Percentiles rank a stretch among this genome's conserved stretches.
These are phyloP conservation scores for Kondoa subrosea DNA, from an alignment of 768 basidiomycete genomes.

Conservation along the genomic window DNA sequence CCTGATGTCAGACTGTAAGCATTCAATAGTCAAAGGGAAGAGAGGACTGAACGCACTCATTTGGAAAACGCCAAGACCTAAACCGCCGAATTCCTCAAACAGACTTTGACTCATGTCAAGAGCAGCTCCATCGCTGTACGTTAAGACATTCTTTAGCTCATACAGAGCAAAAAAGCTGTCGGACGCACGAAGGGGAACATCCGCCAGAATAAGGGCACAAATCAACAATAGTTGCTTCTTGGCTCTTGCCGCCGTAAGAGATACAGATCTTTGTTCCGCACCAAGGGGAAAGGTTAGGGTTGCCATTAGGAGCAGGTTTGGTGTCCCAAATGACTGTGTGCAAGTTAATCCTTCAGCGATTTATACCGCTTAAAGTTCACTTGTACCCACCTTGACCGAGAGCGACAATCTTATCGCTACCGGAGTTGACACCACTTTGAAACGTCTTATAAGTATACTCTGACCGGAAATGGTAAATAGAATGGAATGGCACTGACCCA, in stretches of 20 bases:
- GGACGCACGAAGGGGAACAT: not conserved
- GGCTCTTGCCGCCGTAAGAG: not conserved
- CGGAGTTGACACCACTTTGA: not conserved
- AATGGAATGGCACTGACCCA: not conserved
- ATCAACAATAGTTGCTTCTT: not conserved
- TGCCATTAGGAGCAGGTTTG: not conserved
- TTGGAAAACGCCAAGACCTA: not conserved
- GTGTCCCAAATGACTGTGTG: not conserved
- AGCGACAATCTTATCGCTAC: not conserved
- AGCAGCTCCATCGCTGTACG: not conserved
- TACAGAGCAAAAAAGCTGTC: not conserved
- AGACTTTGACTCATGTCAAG: not conserved
- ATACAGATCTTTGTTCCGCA: not conserved
- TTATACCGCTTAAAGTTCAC: not conserved
- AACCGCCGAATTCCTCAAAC: not conserved
- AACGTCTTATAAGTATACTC: no score
- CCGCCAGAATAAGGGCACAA: not conserved
- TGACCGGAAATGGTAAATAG: no score
- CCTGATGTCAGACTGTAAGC: not conserved
- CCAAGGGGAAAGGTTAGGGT: not conserved
- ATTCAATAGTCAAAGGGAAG: not conserved
- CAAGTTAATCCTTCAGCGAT: not conserved
- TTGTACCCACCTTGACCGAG: not conserved
- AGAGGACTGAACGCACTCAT: not conserved
- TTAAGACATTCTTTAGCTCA: not conserved